Evolutionary conservation across 805 yeast genomes (phyloP), one percentile per base, ranked within the genome.

Genomic region (Pichia manshurica): DNA sequence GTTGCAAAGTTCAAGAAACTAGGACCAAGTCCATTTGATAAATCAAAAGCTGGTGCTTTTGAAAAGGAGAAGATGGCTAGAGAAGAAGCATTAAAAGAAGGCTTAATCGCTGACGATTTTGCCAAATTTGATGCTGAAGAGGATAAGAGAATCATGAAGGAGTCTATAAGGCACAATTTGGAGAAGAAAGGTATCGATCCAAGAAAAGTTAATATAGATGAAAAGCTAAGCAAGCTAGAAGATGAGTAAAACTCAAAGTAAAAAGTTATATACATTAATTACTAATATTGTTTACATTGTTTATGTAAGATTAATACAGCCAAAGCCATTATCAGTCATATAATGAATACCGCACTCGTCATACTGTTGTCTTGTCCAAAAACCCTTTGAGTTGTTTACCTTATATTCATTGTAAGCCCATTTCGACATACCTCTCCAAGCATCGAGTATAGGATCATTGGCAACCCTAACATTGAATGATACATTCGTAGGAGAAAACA

Each of bases 1-100:
- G 99, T 93, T 50, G 99, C 99, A 47, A 93, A 91, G 67, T 87
- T 93, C 74, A 81, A 87, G 71, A 93, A 93, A 77, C 81, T 78
- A 53, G 95, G 90, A 0, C 73, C 96, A 51, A 82, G 95, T 54
- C 84, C 90, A 41, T 86, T 84, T 59, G 96, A 87, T 67, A 80
- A 79, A 46, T 79, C 89, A 49, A 86, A 84, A 70, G 90, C 93
- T 7, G 91, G 93, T 56, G 95, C 96, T 20, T 77, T 77, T 61
- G 96, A 87, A 68, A 87, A 87, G 71, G 96, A 87, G 68, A 70
- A 72, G 31, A 66, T 76, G 50, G 93, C 95, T n/a, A 76, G 91
- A 71, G 78, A 83, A 41, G 96, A 87, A 67, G 86, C 82, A 49
- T 64, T 55, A 8, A 84, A 82, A 59, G 95, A 86, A 69, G 84